Base-by-base conservation (phyloP, 768 basidiomycete genomes). In the Rhodotorula graminis region DNA sequence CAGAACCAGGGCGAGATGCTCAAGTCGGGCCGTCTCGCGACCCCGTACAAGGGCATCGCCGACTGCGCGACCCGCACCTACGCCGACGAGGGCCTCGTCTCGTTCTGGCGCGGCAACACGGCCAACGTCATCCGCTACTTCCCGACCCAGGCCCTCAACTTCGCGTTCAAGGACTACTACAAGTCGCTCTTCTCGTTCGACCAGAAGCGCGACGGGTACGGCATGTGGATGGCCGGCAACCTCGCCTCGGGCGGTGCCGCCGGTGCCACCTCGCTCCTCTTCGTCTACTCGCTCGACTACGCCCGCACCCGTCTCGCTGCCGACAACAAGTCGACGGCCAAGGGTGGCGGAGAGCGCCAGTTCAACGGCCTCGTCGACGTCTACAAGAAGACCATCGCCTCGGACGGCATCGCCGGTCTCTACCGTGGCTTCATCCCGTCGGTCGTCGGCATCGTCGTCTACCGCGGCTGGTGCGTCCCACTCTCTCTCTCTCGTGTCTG, bases 91-190 rank as follows among this genome's bases (percentile, higher is more conserved):
- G 96, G 96, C 82, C 84, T 96, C 65, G 86, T 93, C 74, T 90
- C 96, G 50, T 78, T 99, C 80, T 98, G 96, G 96, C 86, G 96
- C 85, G 96, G 96, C 83, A 99, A 99, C 89, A 98, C 95, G 70
- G 95, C 96, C 87, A 99, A 99, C 85, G 96, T 99, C 84, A 96
- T 99, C 85, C 94, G 96, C 82, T 99, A 99, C 90, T 99, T 99
- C 93, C 96, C 96, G 64, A 99, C 96, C 69, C 95, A 99, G 83
- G 96, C 96, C 53, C 84, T 98, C 79, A 99, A 99, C 91, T 98
- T 99, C 65, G 71, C 68, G 42, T 69, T 74, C 65, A 81, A 94
- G 92, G 92, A 94, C 80, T 94, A 94, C 87, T 95, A 94, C 87
- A 94, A 99, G 87, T 93, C 94, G 44, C 81, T 98, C 67, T 98